Evolutionary conservation across 768 basidiomycete genomes (phyloP).

Genomic region (Hygrophorus pudorinus): DNA sequence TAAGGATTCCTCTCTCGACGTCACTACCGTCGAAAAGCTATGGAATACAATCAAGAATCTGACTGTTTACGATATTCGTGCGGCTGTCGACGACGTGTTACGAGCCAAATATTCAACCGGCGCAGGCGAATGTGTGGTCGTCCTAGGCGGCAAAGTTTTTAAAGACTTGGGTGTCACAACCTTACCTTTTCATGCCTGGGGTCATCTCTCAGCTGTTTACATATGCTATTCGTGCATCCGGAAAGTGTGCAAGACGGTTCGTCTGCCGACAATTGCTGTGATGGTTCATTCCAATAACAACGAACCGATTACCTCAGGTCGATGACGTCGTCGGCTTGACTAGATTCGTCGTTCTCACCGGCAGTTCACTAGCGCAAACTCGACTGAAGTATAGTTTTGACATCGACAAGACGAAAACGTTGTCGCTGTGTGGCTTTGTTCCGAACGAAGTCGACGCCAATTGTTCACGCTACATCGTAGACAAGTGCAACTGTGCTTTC

Average conservation of each 20-base stretch:
- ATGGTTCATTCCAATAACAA: neutral
- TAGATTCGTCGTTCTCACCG: conserved; percentile 17
- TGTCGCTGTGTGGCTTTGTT: conserved; percentile 23
- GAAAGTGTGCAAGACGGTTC: conserved; percentile 20
- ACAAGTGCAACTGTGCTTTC: conserved; percentile 12
- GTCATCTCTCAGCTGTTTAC: conserved; percentile 21
- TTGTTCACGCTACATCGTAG: conserved; percentile 15
- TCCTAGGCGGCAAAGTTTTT: conserved; percentile 25
- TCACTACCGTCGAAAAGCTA: conserved; percentile 22
- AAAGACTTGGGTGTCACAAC: conserved; percentile 16
- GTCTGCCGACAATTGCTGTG: neutral
- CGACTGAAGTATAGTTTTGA: conserved; percentile 14
- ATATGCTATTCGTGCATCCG: conserved; percentile 24
- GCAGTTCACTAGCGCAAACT: conserved; percentile 9
- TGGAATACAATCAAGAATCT: conserved; percentile 20
- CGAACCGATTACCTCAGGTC: conserved; percentile 12
- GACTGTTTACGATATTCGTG: conserved; percentile 20
- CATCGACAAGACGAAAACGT: conserved; percentile 15
- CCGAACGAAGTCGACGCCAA: conserved; percentile 14
- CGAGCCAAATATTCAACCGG: conserved; percentile 11
- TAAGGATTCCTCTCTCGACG: conserved; percentile 19
- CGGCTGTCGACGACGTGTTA: conserved; percentile 22
- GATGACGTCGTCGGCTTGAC: conserved; percentile 21
- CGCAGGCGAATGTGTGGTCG: conserved; percentile 17
- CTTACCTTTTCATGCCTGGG: conserved; percentile 27